Evolutionary conservation across 2,329 filamentous ascomycete species (phyloP).

Genomic region (Ophiostoma sp.): DNA sequence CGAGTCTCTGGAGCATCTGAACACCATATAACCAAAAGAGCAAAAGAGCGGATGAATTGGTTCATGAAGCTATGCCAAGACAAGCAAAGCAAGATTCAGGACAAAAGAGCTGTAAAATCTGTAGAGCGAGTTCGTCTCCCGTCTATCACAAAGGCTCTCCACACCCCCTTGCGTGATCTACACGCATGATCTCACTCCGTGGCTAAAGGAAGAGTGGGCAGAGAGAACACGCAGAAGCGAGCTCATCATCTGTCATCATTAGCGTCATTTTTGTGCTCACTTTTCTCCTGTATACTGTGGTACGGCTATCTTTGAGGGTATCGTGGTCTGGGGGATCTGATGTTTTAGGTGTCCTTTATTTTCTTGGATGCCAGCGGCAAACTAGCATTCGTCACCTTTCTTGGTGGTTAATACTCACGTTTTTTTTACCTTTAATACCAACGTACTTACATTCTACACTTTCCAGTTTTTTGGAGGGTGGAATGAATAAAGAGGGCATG

Average conservation of each 20-base stretch:
- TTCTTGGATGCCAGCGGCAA: neutral
- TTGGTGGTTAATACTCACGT: neutral
- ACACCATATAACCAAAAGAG: neutral
- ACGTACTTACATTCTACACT: too few relatives aligned
- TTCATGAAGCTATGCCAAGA: neutral
- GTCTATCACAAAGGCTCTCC: neutral
- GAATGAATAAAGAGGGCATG: too few relatives aligned
- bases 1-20: neutral
- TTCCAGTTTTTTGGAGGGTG: too few relatives aligned
- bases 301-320: neutral
- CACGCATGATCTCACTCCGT: conserved; percentile 19
- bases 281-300: neutral
- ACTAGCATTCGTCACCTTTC: neutral
- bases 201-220: conserved; percentile 18
- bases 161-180: conserved; percentile 21
- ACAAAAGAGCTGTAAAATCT: neutral
- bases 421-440: neutral
- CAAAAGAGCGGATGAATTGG: neutral
- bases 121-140: neutral
- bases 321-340: conserved; percentile 15
- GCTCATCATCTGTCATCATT: neutral
- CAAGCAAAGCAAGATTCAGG: neutral
- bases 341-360: neutral
- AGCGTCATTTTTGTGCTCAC: neutral
- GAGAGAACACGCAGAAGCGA: neutral